Evolutionary conservation across 108 stramenopile species (phyloP), one percentile per base, ranked within the genome.

Genomic region (Aurantiochytrium sp.): DNA sequence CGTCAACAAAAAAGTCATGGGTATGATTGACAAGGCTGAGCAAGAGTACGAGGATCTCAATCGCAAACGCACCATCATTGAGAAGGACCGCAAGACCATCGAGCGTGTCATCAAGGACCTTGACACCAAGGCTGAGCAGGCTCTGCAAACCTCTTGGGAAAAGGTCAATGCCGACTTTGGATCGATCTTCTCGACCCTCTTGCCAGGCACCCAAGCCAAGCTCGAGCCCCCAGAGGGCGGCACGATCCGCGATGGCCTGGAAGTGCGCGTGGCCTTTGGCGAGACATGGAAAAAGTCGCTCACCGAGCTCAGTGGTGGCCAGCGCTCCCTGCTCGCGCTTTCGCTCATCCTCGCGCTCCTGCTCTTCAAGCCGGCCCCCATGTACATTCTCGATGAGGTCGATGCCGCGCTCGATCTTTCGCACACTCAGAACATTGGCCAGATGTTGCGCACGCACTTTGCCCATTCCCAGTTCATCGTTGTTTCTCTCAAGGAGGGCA

Each of bases 401-500:
- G 99, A 98, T 88, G 97, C 98, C 45, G 99, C 99, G 44, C 94
- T 99, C 45, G 99, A 99, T 91, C 94, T 99, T 89, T 97, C 97
- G 89, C 99, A 99, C 94, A 99, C 99, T 19, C 98, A 98, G 91
- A 99, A 99, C 91, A 99, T 99, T 90, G 99, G 99, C n/a, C 96
- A 96, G 60, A 99, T 99, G 99, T 95, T 99, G 43, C 95, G 96
- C 87, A 97, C 99, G 4, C 99, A 99, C 91, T 99, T 99, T 92
- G 95, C 96, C n/a, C 94, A 96, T 60, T 97, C 97, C 91, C 99
- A 99, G 92, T 99, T 99, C 93, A 97, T 99, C 90, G 98, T 99
- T 53, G 99, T 99, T 4, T 97, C 97, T 4, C 92, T 97, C 87
- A 96, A 99, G 94, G 98, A 99, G 93, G 99, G 99, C 44, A 99